Conservation (phyloP, 1,284 basidiomycete genomes). For the Ustilago trichophora region DNA sequence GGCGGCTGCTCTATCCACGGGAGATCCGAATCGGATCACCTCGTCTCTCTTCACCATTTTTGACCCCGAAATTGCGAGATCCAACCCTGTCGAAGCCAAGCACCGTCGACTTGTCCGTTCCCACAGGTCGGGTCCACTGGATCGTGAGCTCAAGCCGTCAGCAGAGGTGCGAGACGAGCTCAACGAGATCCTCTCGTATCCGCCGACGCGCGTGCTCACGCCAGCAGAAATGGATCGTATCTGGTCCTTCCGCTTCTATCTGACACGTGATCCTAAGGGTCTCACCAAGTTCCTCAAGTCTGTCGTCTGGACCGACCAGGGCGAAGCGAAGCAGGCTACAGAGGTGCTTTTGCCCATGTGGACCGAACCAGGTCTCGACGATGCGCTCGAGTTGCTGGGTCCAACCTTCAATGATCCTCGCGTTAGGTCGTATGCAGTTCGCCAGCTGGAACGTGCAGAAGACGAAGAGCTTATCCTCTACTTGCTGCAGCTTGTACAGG, state of each 20-base stretch:
- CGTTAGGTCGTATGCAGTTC: constrained; percentile 92
- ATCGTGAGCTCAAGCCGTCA: constrained; percentile 94
- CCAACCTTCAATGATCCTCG: constrained; percentile 86
- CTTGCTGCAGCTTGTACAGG: constrained; percentile 94
- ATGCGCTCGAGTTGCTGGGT: constrained; percentile 92
- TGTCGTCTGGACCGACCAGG: constrained; percentile 94
- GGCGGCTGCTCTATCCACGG: constrained; percentile 65
- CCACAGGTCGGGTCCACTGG: constrained; percentile 91
- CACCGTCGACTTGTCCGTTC: constrained; percentile 92
- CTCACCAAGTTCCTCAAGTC: constrained; percentile 98
- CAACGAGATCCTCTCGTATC: constrained; percentile 85
- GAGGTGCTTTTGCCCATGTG: constrained; percentile 94
- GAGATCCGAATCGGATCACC: constrained; percentile 66
- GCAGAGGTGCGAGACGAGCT: constrained; percentile 91
- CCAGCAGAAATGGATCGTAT: constrained; percentile 94
- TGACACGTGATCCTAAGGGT: constrained; percentile 83
- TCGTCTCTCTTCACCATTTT: constrained; percentile 81
- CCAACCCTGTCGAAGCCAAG: constrained; percentile 97
- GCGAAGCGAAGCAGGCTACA: constrained; percentile 96
- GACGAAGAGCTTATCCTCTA: constrained; percentile 97
- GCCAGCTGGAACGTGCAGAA: constrained; percentile 86
- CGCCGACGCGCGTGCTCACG: constrained; percentile 85
- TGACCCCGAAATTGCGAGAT: constrained; percentile 86
- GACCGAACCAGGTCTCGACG: constrained; percentile 96
- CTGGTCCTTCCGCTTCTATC: constrained; percentile 98